These are phyloP conservation scores for Grosmannia huntii DNA, from an alignment of 2,329 filamentous ascomycete genomes.

Conservation along the genomic window DNA sequence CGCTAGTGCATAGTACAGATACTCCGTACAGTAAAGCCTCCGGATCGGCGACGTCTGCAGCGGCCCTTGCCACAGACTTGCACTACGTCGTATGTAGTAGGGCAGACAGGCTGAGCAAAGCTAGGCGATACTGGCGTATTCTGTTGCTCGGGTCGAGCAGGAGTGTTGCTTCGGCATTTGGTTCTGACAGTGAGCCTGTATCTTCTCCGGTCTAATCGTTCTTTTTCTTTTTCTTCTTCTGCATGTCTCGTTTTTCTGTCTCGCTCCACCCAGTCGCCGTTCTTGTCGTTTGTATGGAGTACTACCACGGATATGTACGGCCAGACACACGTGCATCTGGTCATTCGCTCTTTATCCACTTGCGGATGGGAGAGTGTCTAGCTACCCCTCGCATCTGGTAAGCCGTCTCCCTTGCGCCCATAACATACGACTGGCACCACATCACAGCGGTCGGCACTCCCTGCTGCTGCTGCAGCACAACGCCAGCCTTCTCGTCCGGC, in stretches of 20 bases:
- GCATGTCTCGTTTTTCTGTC: background rate
- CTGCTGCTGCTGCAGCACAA: background rate
- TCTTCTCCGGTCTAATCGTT: background rate
- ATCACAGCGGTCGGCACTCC: background rate
- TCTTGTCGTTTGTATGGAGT: background rate
- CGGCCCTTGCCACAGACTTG: background rate
- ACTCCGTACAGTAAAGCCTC: background rate
- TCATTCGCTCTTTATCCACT: background rate
- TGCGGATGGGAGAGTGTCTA: background rate
- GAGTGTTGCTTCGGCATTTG: background rate
- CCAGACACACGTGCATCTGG: background rate
- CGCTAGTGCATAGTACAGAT: background rate
- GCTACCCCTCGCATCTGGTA: background rate
- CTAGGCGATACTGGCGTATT: background rate
- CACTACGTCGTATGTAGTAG: background rate
- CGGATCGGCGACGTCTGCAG: constrained; percentile 3
- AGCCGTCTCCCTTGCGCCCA: background rate
- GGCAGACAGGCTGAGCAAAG: background rate
- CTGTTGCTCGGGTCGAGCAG: background rate
- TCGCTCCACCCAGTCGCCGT: background rate
- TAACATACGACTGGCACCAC: background rate
- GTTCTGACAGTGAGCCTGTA: background rate
- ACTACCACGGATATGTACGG: too few relatives aligned
- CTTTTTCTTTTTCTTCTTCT: background rate
- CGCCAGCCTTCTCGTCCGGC: background rate